Base-by-base conservation (phyloP, 2,329 filamentous ascomycete species). In the Chrysosporium keratinophilum region DNA sequence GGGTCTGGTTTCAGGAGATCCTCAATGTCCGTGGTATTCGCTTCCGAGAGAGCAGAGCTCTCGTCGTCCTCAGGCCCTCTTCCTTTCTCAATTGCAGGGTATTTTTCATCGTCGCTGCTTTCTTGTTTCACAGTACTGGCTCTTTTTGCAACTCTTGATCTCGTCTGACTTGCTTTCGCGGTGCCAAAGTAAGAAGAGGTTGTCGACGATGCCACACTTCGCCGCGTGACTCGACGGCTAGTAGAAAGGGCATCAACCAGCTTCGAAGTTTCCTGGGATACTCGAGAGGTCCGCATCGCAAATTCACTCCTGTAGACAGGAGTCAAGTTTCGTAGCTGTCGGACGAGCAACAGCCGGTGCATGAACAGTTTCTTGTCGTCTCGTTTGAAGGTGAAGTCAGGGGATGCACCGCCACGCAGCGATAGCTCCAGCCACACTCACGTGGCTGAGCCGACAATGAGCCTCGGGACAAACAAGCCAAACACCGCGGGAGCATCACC, bases 221-320 rank as follows among this genome's bases (percentile, higher is more conserved):
- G 46, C 34, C 52, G 39, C 15, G 48, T 55, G 19, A 40, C 34
- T 76, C 54, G 73, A 59, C 61, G 41, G 59, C 63, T 63, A 35
- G 67, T 62, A 15, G 75, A 70, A n/a, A 75, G 61, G 5, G 71
- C 66, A 58, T 77, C 73, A 46, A 82, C 69, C n/a, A 82, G 66
- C 57, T 75, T 79, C 3, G 78, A 69, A 0, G 81, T 79, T 28
- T 84, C 80, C 61, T 74, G 74, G 7, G 80, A 81, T 50, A 81
- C 68, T 41, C 76, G 73, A 7, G 81, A 83, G 3, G 79, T 78
- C 41, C 76, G 73, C 80, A 82, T 83, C 11, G n/a, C 34, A 19
- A 15, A 17, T 47, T 5, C 4, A 11, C 23, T 11, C 20, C 23
- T 54, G 41, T 17, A 19, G 41, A 11, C 11, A 28, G 37, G 37